phyloP scores from a whole-genome alignment of 2,329 filamentous ascomycete genomes.

The Fusarium nelsonii region DNA sequence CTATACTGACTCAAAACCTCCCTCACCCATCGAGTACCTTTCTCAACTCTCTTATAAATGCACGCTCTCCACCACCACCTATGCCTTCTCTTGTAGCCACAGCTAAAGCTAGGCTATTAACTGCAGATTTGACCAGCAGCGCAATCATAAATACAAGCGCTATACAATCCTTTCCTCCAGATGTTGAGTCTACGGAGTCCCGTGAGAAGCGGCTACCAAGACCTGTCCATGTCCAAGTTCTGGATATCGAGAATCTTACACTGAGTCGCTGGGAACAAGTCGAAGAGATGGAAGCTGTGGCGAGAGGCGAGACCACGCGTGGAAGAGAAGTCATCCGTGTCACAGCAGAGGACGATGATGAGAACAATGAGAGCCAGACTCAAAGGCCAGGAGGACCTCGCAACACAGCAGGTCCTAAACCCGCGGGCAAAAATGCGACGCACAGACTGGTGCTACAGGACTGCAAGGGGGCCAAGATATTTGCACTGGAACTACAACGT shows the following conservation, averaged over 20 bases:
- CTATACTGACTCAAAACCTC: constrained; percentile 67
- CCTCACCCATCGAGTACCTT: constrained; percentile 67
- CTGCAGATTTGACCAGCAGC: constrained; percentile 75
- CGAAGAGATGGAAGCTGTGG: constrained; percentile 80
- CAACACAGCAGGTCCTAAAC: constrained; percentile 34
- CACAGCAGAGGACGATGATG: constrained; percentile 58
- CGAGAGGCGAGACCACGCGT: constrained; percentile 78
- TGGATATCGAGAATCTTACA: constrained; percentile 87
- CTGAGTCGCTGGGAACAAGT: constrained; percentile 87
- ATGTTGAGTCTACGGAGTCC: constrained; percentile 64
- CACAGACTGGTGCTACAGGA: constrained; percentile 90
- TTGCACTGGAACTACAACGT: constrained; percentile 77
- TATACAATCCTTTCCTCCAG: constrained; percentile 62
- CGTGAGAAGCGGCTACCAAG: constrained; percentile 68
- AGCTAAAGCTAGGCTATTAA: constrained; percentile 82
- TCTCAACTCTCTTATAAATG: constrained; percentile 72
- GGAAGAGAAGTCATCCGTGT: constrained; percentile 87
- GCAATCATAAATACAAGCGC: constrained; percentile 61
- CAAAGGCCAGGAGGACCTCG: constrained; percentile 22
- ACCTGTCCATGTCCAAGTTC: constrained; percentile 81
- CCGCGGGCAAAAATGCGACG: constrained; percentile 64
- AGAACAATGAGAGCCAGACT: constrained; percentile 52
- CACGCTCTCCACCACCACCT: constrained; percentile 69
- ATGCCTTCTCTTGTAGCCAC: constrained; percentile 81
- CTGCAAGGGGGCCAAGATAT: constrained; percentile 74